These are phyloP conservation scores for Botrytis elliptica DNA, from an alignment of 2,329 filamentous ascomycete genomes.

Conservation along the genomic window DNA sequence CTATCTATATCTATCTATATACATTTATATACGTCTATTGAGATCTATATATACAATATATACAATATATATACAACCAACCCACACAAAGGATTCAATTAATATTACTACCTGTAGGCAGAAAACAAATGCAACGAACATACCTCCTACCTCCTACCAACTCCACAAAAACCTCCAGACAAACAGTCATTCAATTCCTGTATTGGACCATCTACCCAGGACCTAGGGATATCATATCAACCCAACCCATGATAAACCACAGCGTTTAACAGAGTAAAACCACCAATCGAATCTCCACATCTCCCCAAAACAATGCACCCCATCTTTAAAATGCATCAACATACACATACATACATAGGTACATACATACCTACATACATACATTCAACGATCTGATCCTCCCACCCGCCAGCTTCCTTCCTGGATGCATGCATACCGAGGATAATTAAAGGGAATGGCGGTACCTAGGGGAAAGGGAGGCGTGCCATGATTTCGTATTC, in stretches of 20 bases:
- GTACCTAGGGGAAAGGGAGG: neutral
- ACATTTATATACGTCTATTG: too few species aligned
- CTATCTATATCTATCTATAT: too few species aligned
- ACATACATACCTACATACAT: neutral
- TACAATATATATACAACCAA: too few species aligned
- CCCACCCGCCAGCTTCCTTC: too few species aligned
- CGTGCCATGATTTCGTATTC: neutral
- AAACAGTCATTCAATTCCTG: neutral
- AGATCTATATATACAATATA: too few species aligned
- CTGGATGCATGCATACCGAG: neutral
- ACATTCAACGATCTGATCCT: too few species aligned
- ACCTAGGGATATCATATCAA: neutral
- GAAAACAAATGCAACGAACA: neutral
- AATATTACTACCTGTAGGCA: too few species aligned
- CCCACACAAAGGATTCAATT: too few species aligned
- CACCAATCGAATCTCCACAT: neutral
- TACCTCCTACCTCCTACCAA: too few species aligned
- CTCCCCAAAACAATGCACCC: neutral
- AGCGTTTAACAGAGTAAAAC: neutral
- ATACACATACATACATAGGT: neutral
- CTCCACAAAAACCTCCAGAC: neutral
- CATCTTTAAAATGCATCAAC: conserved; percentile 9
- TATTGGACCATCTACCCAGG: neutral
- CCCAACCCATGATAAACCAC: neutral
- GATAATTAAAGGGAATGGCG: neutral